These are phyloP conservation scores for Naganishia vaughanmartiniae DNA, from an alignment of 768 basidiomycete species.

Conservation along the genomic window DNA sequence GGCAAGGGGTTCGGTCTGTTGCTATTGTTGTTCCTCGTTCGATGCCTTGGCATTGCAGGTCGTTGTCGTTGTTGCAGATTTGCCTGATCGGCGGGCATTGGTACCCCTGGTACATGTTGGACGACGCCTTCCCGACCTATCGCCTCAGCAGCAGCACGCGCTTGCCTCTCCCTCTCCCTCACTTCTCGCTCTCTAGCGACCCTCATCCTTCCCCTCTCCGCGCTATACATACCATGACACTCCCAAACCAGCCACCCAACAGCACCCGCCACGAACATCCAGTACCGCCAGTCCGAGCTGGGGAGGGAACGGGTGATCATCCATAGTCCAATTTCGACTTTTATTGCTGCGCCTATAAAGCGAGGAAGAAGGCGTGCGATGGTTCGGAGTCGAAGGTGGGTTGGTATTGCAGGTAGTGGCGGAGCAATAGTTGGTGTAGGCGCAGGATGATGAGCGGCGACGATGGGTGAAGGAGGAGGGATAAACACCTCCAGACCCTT, in stretches of 20 bases:
- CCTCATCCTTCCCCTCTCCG: not conserved
- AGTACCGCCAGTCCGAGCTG: slow-evolving; percentile 3
- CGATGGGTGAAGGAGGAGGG: not conserved
- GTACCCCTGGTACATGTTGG: no score
- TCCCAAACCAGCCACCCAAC: slow-evolving; percentile 27
- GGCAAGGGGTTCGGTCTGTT: slow-evolving; percentile 5
- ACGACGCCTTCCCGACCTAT: not conserved
- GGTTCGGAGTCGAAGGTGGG: not conserved
- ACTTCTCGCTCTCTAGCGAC: not conserved
- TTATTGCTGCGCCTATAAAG: slow-evolving; percentile 14
- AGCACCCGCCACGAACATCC: not conserved
- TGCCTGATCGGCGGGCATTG: not conserved
- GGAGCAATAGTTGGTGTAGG: not conserved
- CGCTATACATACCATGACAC: not conserved
- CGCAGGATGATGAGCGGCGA: not conserved
- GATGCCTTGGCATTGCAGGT: not conserved
- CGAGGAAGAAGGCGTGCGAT: not conserved
- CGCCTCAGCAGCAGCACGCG: not conserved
- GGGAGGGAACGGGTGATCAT: slow-evolving; percentile 23
- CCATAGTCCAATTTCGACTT: slow-evolving; percentile 21
- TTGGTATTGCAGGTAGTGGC: not conserved
- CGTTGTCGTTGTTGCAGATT: not conserved
- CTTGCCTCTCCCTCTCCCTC: not conserved
- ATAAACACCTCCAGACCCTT: no score
- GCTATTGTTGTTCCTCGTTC: not conserved